Percentiles rank a stretch among this genome's conserved stretches.
Conservation (phyloP, 1,139 yeast species). For the Petasospora fabianii region DNA sequence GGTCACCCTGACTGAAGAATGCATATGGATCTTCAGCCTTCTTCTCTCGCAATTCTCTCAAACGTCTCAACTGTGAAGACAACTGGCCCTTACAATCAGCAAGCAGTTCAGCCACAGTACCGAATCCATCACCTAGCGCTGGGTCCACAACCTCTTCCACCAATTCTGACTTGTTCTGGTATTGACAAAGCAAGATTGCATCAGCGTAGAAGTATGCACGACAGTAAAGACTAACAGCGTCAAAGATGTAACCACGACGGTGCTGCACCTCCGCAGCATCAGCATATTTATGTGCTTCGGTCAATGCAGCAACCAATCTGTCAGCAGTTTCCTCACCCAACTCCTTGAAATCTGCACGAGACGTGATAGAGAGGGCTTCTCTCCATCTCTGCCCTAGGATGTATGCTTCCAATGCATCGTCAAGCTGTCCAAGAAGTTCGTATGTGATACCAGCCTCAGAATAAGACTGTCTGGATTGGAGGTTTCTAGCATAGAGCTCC, state of each 20-base stretch:
- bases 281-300: constrained; percentile 67
- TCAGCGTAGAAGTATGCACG: constrained; percentile 72
- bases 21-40: constrained; percentile 82
- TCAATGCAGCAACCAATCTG: constrained; percentile 53
- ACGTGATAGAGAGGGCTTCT: constrained; percentile 69
- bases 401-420: constrained; percentile 67
- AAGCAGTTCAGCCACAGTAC: constrained; percentile 76
- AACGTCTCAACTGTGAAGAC: constrained; percentile 74
- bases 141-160: constrained; percentile 63
- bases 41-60: constrained; percentile 80
- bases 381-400: constrained; percentile 74
- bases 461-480: constrained; percentile 53
- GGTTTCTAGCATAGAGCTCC: constrained; percentile 56
- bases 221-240: constrained; percentile 66
- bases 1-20: constrained; percentile 66
- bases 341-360: constrained; percentile 37
- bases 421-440: constrained; percentile 59
- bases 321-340: constrained; percentile 46
- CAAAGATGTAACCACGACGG: constrained; percentile 54
- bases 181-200: constrained; percentile 64
- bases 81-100: constrained; percentile 91
- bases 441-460: constrained; percentile 73
- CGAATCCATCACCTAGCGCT: constrained; percentile 83
- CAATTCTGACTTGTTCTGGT: constrained; percentile 41
- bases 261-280: constrained; percentile 83